Conservation (phyloP, 2,329 filamentous ascomycete genomes). For the Aspergillus fijiensis region DNA sequence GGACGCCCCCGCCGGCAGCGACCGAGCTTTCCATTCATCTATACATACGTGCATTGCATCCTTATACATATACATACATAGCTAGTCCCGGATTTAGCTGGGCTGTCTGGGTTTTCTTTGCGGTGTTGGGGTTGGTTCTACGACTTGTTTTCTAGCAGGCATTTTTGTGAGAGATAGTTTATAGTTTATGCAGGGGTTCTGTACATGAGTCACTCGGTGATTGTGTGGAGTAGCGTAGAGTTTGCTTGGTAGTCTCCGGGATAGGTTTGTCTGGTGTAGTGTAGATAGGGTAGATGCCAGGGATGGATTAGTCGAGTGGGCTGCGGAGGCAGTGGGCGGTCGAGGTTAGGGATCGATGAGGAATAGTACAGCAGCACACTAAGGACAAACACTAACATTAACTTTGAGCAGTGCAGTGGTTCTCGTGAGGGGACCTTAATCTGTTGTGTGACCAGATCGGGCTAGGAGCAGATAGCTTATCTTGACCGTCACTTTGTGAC, state of each 20-base stretch:
- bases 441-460: not conserved
- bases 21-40: not conserved
- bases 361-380: too few relatives aligned
- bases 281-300: too few relatives aligned
- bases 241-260: too few relatives aligned
- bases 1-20: too few relatives aligned
- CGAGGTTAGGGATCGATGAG: too few relatives aligned
- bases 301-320: too few relatives aligned
- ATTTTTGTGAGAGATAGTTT: not conserved
- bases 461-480: not conserved
- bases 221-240: too few relatives aligned
- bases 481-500: not conserved
- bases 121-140: not conserved
- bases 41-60: not conserved
- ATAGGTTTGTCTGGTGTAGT: too few relatives aligned
- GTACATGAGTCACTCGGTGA: too few relatives aligned
- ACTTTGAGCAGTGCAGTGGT: too few relatives aligned
- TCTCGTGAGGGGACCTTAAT: not conserved
- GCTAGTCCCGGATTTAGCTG: not conserved
- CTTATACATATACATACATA: not conserved
- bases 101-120: not conserved
- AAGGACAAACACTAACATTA: too few relatives aligned
- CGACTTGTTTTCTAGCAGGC: slow-evolving; percentile 1
- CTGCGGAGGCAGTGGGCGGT: too few relatives aligned
- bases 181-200: not conserved